These are phyloP conservation scores for Pythium angustatum DNA, from an alignment of 352 stramenopile species.

Conservation along the genomic window DNA sequence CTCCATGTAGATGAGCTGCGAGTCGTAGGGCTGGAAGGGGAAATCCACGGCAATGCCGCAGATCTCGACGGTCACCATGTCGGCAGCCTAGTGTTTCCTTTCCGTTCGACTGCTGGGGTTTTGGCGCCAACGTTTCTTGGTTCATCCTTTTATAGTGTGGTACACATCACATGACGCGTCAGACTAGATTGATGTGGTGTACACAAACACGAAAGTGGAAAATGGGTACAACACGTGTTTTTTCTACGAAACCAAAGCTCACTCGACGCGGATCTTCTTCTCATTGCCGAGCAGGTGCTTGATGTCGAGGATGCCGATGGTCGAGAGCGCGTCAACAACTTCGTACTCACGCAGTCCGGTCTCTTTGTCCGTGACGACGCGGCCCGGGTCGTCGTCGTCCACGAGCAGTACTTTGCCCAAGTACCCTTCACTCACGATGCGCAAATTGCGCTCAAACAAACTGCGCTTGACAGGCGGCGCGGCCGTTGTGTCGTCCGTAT, in stretches of 20 bases:
- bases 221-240: no score
- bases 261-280: constrained; percentile 44
- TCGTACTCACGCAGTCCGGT: constrained; percentile 37
- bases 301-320: constrained; percentile 52
- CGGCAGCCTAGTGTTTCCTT: neutral
- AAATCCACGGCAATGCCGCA: constrained; percentile 93
- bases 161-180: neutral
- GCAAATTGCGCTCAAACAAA: neutral
- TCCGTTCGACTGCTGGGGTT: neutral
- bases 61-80: constrained; percentile 83
- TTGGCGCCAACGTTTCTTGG: constrained; percentile 8
- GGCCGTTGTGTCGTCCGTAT: neutral
- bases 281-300: constrained; percentile 48
- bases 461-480: neutral
- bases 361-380: constrained; percentile 31
- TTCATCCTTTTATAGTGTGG: neutral
- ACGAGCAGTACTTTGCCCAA: neutral
- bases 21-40: constrained; percentile 96
- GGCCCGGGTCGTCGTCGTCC: constrained; percentile 29
- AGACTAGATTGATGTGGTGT: neutral
- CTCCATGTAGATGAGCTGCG: constrained; percentile 97
- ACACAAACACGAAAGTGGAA: neutral
- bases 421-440: neutral
- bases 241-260: neutral
- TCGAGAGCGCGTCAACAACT: constrained; percentile 46